Conservation (phyloP, 192 early-diverging fungal species). For the Rhizophagus clarus region DNA sequence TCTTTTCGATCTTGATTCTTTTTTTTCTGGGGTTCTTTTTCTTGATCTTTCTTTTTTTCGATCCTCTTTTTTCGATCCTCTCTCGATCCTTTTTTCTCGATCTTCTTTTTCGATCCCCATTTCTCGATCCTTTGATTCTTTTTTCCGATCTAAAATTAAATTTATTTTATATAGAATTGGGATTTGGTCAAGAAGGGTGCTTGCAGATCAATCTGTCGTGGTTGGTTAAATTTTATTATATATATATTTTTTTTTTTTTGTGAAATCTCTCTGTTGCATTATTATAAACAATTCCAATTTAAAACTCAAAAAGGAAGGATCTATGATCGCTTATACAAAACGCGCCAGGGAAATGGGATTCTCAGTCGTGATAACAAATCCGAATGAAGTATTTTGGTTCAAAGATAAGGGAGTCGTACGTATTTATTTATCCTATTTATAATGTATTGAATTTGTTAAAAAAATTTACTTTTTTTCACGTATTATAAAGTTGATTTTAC, state of each 20-base stretch:
- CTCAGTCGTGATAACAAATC: constrained; percentile 26
- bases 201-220: background rate
- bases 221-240: background rate
- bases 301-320: constrained; percentile 19
- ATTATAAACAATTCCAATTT: too few relatives aligned
- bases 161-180: background rate
- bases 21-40: too few relatives aligned
- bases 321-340: constrained; percentile 25
- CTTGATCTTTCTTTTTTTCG: too few relatives aligned
- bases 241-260: background rate
- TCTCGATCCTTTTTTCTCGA: too few relatives aligned
- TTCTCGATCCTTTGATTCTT: too few relatives aligned
- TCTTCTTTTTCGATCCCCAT: too few relatives aligned
- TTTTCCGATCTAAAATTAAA: background rate
- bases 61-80: too few relatives aligned
- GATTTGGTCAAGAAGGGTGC: constrained; percentile 16
- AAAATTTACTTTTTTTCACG: background rate
- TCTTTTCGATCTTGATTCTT: too few relatives aligned
- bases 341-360: constrained; percentile 18
- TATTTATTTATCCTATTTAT: background rate
- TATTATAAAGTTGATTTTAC: constrained; percentile 20
- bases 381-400: constrained; percentile 32
- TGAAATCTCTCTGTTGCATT: background rate
- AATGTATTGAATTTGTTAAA: background rate
- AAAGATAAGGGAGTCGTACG: constrained; percentile 26